phyloP scores from a whole-genome alignment of 75 land plant genomes.

The Gnetum montanum region DNA sequence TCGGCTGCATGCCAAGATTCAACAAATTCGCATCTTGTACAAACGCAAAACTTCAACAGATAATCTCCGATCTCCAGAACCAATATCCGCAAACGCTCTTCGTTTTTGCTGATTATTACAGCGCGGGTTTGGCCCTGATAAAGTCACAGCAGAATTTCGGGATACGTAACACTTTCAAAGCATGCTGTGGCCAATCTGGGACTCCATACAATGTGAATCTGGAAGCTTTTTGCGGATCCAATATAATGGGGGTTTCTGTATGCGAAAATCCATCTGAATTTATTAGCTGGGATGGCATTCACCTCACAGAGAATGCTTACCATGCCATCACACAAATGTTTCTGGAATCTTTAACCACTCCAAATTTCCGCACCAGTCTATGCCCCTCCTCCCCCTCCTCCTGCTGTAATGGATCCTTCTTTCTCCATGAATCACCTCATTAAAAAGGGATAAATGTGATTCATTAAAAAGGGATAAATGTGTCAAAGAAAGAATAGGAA shows the following conservation, averaged over 20 bases:
- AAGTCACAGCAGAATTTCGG: too few relatives aligned
- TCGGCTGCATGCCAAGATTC: background rate
- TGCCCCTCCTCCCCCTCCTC: too few relatives aligned
- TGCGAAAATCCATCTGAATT: constrained; percentile 41
- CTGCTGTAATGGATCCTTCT: too few relatives aligned
- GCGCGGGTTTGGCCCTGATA: too few relatives aligned
- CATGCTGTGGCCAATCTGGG: constrained; percentile 57
- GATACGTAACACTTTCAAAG: too few relatives aligned
- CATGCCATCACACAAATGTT: constrained; percentile 21
- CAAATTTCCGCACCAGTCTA: too few relatives aligned
- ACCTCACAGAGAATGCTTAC: constrained; percentile 58
- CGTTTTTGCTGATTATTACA: background rate
- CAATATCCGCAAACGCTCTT: background rate
- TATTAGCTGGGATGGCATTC: constrained; percentile 77
- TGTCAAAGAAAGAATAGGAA: too few relatives aligned
- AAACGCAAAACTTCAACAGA: background rate
- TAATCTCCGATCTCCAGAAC: background rate
- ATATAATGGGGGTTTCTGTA: constrained; percentile 4
- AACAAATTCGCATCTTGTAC: background rate
- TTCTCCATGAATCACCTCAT: too few relatives aligned
- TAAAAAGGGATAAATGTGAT: too few relatives aligned
- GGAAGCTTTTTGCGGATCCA: constrained; percentile 24
- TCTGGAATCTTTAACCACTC: too few relatives aligned
- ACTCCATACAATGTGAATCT: constrained; percentile 37
- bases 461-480: too few relatives aligned